Evolutionary conservation across 2,329 filamentous ascomycete genomes (phyloP), one percentile per base, ranked within the genome.

Genomic region (Calonectria fujianensis): DNA sequence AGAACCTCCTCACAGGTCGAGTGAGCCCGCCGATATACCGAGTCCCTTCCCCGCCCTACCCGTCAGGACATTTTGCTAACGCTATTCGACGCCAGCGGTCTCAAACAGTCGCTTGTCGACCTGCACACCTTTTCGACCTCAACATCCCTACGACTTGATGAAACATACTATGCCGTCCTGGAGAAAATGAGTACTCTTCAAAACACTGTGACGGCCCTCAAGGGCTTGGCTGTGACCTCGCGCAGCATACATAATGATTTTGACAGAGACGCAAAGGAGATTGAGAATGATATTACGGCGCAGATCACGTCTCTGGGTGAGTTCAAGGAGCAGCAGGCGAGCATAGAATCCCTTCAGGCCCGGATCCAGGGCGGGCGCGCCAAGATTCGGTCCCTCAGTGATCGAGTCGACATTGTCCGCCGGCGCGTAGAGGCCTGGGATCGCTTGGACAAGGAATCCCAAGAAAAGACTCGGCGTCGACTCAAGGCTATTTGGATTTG

Each of bases 161-260:
- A 94, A 73, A 93, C 93, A 4, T 96, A 96, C 85, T 94, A 94
- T 77, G 90, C 91, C 0, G 90, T 96, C 13, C 87, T 95, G 37
- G 92, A 95, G 82, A 94, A 93, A 81, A 88, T 94, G 64, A 89
- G 89, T 65, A 84, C 88, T 1, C 86, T 96, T 48, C 92, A 93
- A 69, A 89, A 87, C 77, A 95, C 92, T 0, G 90, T 96, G 50
- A 83, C 87, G 8, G 90, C 89, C 3, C 86, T 96, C 35, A 92
- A 92, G 80, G 91, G 94, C 78, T 88, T 96, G n/a, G 91, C 93
- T 0, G 86, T 86, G 37, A 87, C 91, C 79, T 92, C 93, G 8
- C 89, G 88, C 69, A 87, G 90, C 67, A 87, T 93, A 11, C 90
- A 91, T 74, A 85, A 86, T 20, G 87, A 86, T 61, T 96, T 96